Percentiles rank a stretch among this genome's conserved stretches.
These are phyloP conservation scores for Linanthus parryae DNA, from an alignment of 148 eudicot genomes.

Conservation along the genomic window DNA sequence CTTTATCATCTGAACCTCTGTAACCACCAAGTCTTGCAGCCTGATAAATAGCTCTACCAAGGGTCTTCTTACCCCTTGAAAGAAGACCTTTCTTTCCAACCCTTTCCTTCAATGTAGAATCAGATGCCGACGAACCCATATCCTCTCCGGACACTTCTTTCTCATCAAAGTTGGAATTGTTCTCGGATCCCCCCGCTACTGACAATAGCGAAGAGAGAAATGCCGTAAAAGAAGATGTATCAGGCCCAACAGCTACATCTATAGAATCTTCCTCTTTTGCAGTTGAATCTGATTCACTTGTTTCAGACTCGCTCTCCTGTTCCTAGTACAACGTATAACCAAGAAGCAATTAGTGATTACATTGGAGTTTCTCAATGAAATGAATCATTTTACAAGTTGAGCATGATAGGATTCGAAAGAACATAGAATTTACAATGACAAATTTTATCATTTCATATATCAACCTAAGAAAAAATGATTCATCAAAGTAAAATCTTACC, in stretches of 20 bases:
- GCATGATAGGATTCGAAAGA: background rate
- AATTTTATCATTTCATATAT: background rate
- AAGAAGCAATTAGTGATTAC: background rate
- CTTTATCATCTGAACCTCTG: slow-evolving; percentile 38
- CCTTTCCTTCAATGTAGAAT: slow-evolving; percentile 33
- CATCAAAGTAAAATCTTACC: background rate
- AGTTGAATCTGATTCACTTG: slow-evolving; percentile 28
- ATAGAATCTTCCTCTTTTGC: slow-evolving; percentile 42
- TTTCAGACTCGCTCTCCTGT: slow-evolving; percentile 28
- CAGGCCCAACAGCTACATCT: slow-evolving; percentile 62
- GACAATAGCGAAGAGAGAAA: slow-evolving; percentile 64
- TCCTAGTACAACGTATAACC: slow-evolving; percentile 31
- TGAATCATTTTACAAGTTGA: background rate
- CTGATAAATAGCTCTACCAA: slow-evolving; percentile 62
- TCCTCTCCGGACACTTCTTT: slow-evolving; percentile 23
- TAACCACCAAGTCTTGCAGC: slow-evolving; percentile 60
- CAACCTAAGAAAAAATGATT: background rate
- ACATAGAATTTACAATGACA: background rate
- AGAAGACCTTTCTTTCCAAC: slow-evolving; percentile 59
- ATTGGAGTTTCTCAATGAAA: background rate
- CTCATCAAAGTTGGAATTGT: slow-evolving; percentile 17
- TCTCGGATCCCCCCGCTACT: slow-evolving; percentile 31
- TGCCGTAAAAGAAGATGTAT: slow-evolving; percentile 92
- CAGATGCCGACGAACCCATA: slow-evolving; percentile 22
- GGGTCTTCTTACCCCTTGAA: slow-evolving; percentile 68